Evolutionary conservation across 371 early-diverging fungal species (phyloP).

Genomic region (Paraphysoderma sedebokerense): DNA sequence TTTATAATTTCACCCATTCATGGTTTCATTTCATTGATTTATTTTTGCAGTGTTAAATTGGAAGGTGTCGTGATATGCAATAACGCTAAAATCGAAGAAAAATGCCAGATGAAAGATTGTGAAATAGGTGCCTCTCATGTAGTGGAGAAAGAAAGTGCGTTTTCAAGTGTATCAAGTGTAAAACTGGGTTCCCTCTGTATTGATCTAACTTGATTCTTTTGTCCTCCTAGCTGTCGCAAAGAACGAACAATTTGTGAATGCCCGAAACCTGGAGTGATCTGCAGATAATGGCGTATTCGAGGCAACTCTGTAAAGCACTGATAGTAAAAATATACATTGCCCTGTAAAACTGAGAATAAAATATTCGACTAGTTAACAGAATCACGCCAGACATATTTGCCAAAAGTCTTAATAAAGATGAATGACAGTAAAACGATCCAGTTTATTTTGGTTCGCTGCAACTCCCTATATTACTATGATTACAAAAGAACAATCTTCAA

Average conservation of each 20-base stretch:
- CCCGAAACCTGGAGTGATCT: too few species aligned
- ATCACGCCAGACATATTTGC: too few species aligned
- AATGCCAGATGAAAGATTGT: conserved; percentile 68
- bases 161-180: conserved; percentile 11
- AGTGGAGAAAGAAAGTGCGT: conserved; percentile 47
- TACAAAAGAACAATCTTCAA: too few species aligned
- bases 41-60: conserved; percentile 53
- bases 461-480: too few species aligned
- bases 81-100: conserved; percentile 56
- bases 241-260: conserved; percentile 22
- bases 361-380: too few species aligned
- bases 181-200: background rate
- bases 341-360: too few species aligned
- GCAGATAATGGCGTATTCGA: too few species aligned
- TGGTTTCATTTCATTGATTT: conserved; percentile 1
- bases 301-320: too few species aligned
- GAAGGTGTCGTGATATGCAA: conserved; percentile 76
- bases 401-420: too few species aligned
- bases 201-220: background rate
- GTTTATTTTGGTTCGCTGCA: too few species aligned
- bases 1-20: background rate
- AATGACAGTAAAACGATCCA: too few species aligned
- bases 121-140: conserved; percentile 61
- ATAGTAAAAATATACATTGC: too few species aligned
- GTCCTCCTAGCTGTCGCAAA: conserved; percentile 11